Evolutionary conservation across 495 filamentous ascomycete genomes (phyloP).

Genomic region (Trypethelium eluteriae): DNA sequence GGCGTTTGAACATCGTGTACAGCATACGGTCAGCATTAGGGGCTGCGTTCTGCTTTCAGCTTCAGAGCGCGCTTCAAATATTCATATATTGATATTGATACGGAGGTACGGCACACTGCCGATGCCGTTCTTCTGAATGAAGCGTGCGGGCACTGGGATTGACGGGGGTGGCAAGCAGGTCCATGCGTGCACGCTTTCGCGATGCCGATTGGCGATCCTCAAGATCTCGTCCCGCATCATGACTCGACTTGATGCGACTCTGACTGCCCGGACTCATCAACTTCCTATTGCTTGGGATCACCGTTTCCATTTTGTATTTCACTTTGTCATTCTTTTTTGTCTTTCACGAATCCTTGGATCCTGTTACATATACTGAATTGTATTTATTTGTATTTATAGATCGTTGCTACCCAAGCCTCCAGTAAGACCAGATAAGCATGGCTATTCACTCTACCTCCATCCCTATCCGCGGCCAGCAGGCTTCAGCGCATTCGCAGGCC

Average conservation of each 20-base stretch:
- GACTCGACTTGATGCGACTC: background rate
- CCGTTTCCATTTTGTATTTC: background rate
- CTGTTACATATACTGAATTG: background rate
- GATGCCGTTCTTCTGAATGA: too few relatives aligned
- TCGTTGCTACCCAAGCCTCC: background rate
- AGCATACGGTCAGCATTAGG: too few relatives aligned
- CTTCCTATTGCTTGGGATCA: background rate
- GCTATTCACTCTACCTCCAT: background rate
- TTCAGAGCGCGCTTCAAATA: too few relatives aligned
- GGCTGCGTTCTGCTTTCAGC: too few relatives aligned
- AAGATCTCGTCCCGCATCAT: constrained; percentile 1
- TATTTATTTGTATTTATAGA: background rate
- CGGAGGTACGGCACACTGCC: too few relatives aligned
- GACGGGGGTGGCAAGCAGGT: background rate
- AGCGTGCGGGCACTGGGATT: background rate
- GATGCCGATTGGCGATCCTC: constrained; percentile 4
- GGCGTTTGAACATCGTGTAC: too few relatives aligned
- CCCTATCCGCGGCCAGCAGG: background rate
- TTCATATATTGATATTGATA: too few relatives aligned
- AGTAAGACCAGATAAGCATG: background rate
- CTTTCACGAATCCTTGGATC: background rate
- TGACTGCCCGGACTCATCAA: background rate
- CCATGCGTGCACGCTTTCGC: background rate
- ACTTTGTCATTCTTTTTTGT: background rate
- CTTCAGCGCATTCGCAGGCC: background rate